Base-by-base conservation (phyloP, 2,329 filamentous ascomycete genomes). In the Polychaeton citri region DNA sequence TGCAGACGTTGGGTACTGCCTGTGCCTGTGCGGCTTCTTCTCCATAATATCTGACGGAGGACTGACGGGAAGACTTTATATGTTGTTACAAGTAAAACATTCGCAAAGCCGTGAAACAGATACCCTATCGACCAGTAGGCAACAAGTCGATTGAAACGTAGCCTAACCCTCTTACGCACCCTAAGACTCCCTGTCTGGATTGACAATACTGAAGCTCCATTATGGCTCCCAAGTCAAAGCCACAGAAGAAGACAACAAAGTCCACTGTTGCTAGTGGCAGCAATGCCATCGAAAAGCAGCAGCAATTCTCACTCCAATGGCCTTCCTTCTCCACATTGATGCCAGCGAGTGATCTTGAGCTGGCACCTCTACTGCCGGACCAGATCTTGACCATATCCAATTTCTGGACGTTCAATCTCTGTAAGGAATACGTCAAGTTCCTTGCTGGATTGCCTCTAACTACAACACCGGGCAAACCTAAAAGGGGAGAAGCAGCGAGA, bases 381-480 rank as follows among this genome's bases (percentile, higher is more conserved):
- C 85, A 86, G 52, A 81, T 93, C 35, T 63, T 86, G 33, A 71
- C 83, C 3, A 68, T 90, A 38, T 69, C 74, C 2, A 79, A 75
- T 42, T 79, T 93, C 55, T 85, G 83, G 63, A 81, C 84, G 1
- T 68, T 73, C 7, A 74, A 68, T 3, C 69, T 93, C 5, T 90
- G 83, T 64, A 78, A 76, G 46, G 74, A 70, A 38, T 92, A 88
- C 55, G 72, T 85, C 34, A 68, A 72, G 1, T 90, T 88, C 49
- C 70, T 92, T 1, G 66, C 71, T 7, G 72, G 70, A 0, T 61
- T 93, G 2, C 77, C 83, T 0, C 62, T 93, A 32, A 71, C 71
- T 31, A 92, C 84, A 1, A 93, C 84, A 0, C 84, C 84, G 0
- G 76, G 75, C 0, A 76, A 75, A 41, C 84, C 84, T 1, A 88